Evolutionary conservation across 495 filamentous ascomycete genomes (phyloP).

Genomic region (Hapsidospora chrysogenum): DNA sequence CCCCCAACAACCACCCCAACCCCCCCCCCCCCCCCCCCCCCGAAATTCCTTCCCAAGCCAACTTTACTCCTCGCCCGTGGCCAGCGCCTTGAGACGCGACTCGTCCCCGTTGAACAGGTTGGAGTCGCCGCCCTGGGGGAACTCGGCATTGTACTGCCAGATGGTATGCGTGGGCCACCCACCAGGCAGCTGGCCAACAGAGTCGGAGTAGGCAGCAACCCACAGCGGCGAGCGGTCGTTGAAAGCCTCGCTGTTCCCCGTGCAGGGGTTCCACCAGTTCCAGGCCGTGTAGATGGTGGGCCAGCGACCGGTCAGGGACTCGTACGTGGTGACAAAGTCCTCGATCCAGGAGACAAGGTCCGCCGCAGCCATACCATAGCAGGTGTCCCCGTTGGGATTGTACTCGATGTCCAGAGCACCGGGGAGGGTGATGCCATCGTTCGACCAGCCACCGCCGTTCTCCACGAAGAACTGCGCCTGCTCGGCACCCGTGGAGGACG

Average conservation of each 20-base stretch:
- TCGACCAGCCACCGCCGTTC: background rate
- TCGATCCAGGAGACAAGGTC: background rate
- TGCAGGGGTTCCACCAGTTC: background rate
- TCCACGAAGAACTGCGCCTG: background rate
- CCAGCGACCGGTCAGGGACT: background rate
- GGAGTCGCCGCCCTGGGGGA: background rate
- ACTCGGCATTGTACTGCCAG: background rate
- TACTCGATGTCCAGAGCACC: background rate
- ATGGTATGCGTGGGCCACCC: background rate
- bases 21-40: too few species aligned
- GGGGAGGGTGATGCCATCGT: background rate
- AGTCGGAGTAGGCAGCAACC: background rate
- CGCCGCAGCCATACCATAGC: background rate
- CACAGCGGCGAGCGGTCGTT: background rate
- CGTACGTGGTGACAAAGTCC: background rate
- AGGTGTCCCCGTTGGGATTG: background rate
- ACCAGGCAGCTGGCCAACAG: background rate
- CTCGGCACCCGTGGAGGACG: background rate
- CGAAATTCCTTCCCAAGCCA: too few species aligned
- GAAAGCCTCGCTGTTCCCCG: background rate
- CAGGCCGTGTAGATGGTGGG: background rate
- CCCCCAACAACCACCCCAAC: too few species aligned
- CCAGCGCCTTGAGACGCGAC: background rate
- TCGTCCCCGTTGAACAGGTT: background rate
- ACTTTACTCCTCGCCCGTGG: background rate